Base-by-base conservation (phyloP, 768 basidiomycete species). In the Plicaturopsis crispa region DNA sequence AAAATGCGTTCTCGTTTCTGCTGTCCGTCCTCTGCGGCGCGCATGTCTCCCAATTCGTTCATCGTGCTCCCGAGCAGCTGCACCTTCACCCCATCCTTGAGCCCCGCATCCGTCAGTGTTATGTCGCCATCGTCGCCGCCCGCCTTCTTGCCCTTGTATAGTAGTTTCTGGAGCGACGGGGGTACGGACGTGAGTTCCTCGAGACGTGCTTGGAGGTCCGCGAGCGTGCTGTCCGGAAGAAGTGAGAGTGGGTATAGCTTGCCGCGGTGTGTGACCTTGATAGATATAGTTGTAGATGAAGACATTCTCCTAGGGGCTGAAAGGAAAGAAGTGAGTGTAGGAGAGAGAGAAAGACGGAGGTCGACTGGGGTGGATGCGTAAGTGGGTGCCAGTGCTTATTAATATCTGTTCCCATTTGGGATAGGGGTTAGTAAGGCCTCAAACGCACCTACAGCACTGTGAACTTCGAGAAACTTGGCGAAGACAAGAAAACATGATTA, bases 11-110 rank as follows among this genome's bases (percentile, higher is more conserved):
- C 77, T 40, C 68, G 64, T 38, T 65, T 67, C 32, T 70, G 66
- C 46, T 74, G 66, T 45, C 84, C 78, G 35, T 62, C 64, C 56
- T 86, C 83, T 3, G 63, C 68, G 10, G 62, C 62, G 35, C 70
- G 70, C 49, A 87, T 43, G 10, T 64, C 67, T 5, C 67, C 63
- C 10, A 86, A 46, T 48, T 85, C 81, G 38, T 69, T 57, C 3
- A 57, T 48, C 3, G 83, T 87, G 3, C 76, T 68, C 3, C 85
- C 86, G 3, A 86, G 59, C 66, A 88, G 65, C 50, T 83, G 83
- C 4, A 87, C 57, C 55, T 80, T 87, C 35, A 63, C 49, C 6
- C 83, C 82, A 43, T 75, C 61, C 48, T 70, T 78, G 28, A 88
- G 50, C n/a, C 84, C 84, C 0, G 61, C 63, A 49, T 73, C 56